These are phyloP conservation scores for Fusarium chaquense DNA, from an alignment of 2,329 filamentous ascomycete genomes.

Conservation along the genomic window DNA sequence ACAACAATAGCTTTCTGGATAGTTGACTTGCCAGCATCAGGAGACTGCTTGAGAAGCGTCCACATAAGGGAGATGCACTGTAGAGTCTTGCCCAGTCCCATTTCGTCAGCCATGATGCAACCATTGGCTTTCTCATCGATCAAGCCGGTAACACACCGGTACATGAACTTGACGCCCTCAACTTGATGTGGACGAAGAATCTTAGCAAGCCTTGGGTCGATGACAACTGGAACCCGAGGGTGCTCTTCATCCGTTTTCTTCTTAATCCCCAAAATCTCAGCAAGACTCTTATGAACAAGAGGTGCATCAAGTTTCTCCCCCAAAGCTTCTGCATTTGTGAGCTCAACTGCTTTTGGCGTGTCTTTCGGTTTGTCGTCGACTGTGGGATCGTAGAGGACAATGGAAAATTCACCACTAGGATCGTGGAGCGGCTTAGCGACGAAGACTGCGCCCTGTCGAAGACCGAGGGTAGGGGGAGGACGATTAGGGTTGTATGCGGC, in stretches of 20 bases:
- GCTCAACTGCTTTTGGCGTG: constrained; percentile 50
- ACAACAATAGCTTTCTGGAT: constrained; percentile 98
- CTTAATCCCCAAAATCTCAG: constrained; percentile 94
- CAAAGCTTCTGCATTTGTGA: constrained; percentile 47
- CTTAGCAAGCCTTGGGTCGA: constrained; percentile 89
- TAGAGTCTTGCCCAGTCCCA: constrained; percentile 96
- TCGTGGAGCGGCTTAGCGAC: constrained; percentile 92
- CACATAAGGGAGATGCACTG: constrained; percentile 98
- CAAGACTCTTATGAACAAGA: constrained; percentile 91
- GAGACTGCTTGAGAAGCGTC: constrained; percentile 95
- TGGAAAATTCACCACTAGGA: constrained; percentile 93
- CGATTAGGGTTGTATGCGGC: constrained; percentile 80
- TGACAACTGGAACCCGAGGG: constrained; percentile 95
- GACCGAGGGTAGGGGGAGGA: constrained; percentile 86
- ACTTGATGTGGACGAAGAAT: constrained; percentile 96
- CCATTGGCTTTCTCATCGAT: constrained; percentile 94
- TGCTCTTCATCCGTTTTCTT: constrained; percentile 85
- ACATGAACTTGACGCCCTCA: constrained; percentile 98
- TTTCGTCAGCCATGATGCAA: constrained; percentile 99
- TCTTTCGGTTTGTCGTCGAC: constrained; percentile 82
- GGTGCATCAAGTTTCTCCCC: constrained; percentile 75
- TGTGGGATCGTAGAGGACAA: constrained; percentile 95
- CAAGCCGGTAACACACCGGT: constrained; percentile 93
- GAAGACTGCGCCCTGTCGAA: constrained; percentile 86
- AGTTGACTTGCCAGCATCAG: constrained; percentile 91